Evolutionary conservation across 768 basidiomycete genomes (phyloP), one percentile per base, ranked within the genome.

Genomic region (Paxillus rubicundulus): DNA sequence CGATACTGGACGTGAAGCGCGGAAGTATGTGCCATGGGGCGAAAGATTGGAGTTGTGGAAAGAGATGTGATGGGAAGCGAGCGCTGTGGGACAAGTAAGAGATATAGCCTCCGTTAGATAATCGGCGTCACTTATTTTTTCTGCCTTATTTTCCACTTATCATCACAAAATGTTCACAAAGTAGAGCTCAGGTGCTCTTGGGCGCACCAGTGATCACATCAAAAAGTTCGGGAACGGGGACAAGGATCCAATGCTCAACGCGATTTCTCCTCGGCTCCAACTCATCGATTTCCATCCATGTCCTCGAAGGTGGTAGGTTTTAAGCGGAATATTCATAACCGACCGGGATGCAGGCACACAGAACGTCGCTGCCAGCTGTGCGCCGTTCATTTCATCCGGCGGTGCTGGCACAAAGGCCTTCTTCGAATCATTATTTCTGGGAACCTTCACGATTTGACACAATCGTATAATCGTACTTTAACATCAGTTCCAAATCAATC

Each of bases 1-100:
- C 74, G 70, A 41, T 75, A 71, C 33, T 73, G 66, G 27, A 74
- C 72, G 49, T 72, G 70, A 43, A 75, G 53, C 13, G 75, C 74
- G 40, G 77, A 71, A 24, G 77, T 74, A 47, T 58, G 55, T 12
- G 77, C 57, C 74, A 75, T 74, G 30, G 12, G 12, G 27, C 17
- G 16, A 10, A 28, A 34, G 14, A 21, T 16, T 10, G 40, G 12
- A 45, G 36, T 43, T 40, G 27, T 37, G 17, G 27, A 34, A 43
- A 20, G 34, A 21, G 14, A 40, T 18, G 41, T 63, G 54, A 51
- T 41, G 36, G 53, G 16, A 44, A n/a, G 5, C 9, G 16, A 37
- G 28, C 36, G 34, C 46, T 47, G 36, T 24, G 34, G 24, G 37
- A 47, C n/a, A 39, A 47, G 33, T 32, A 5, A 30, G 30, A 47